phyloP scores from a whole-genome alignment of 768 basidiomycete species.

The Tylopilus plumbeoviolaceoides region DNA sequence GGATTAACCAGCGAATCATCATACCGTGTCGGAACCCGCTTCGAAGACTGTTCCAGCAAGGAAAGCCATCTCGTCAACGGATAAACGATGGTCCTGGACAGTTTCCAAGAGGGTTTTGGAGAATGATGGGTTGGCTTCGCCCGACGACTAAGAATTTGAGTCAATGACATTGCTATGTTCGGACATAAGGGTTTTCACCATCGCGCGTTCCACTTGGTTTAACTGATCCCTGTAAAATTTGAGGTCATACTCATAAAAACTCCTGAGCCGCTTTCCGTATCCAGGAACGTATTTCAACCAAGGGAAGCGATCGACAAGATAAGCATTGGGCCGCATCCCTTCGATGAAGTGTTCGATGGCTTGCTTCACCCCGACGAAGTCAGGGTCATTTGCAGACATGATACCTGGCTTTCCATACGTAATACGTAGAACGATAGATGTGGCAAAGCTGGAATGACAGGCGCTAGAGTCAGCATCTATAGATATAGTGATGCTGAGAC shows the following conservation, averaged over 20 bases:
- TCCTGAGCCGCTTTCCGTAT: slow-evolving; percentile 42
- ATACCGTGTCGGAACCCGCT: slow-evolving; percentile 55
- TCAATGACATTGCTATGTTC: not conserved
- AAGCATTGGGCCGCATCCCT: slow-evolving; percentile 30
- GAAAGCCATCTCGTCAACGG: slow-evolving; percentile 51
- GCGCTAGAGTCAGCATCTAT: not conserved
- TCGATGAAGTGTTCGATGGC: slow-evolving; percentile 24
- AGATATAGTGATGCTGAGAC: slow-evolving; percentile 23
- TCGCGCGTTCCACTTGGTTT: slow-evolving; percentile 34
- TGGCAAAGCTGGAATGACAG: slow-evolving; percentile 18
- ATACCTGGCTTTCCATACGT: slow-evolving; percentile 23
- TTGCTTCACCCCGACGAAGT: slow-evolving; percentile 16
- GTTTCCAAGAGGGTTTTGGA: slow-evolving; percentile 51
- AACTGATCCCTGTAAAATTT: slow-evolving; percentile 44
- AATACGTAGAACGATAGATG: slow-evolving; percentile 22
- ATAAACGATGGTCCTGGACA: slow-evolving; percentile 43
- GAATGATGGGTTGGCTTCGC: slow-evolving; percentile 34
- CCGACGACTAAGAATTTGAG: not conserved
- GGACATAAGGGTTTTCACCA: slow-evolving; percentile 29
- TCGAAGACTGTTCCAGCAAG: slow-evolving; percentile 59
- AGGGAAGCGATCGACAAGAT: slow-evolving; percentile 32
- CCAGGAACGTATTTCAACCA: slow-evolving; percentile 32
- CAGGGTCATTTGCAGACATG: slow-evolving; percentile 21
- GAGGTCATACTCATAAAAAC: slow-evolving; percentile 49
- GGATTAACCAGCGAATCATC: not conserved